Base-by-base conservation (phyloP, 148 eudicot genomes). In the Gaultheria prostrata region DNA sequence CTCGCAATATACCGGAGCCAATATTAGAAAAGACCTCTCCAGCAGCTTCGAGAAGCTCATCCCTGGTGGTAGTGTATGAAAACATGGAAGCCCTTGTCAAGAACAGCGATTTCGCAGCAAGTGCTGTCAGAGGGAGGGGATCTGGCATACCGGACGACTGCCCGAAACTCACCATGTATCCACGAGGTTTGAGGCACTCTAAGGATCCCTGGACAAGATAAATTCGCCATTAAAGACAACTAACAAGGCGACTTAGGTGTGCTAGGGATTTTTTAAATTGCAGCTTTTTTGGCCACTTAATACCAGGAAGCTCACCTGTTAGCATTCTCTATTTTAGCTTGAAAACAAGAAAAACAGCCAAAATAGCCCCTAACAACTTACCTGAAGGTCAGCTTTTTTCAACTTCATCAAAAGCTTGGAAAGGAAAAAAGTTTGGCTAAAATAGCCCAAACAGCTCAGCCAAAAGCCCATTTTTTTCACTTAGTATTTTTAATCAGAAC, bases 121-220 rank as follows among this genome's bases (percentile, higher is more conserved):
- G 87, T 56, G 92, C 92, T 28, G 98, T 89, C 85, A 93, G 12
- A 35, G 96, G 98, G 65, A 94, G 79, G 10, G 93, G 92, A 65
- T 95, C 98, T 9, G 92, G 91, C 54, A 88, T 4, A 2, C 98
- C 96, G 15, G 98, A 95, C 61, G 98, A 90, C 86, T 90, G 92
- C 69, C 98, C 96, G 30, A 88, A 94, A 71, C 75, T 75, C 85
- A 94, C 94, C 93, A 95, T 87, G 89, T 93, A 88, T 69, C 98
- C 98, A 9, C 98, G 89, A 15, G 85, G 3, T 87, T 95, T 94
- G 84, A 95, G 89, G 92, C 98, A 94, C 21, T 87, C 89, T 75
- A 95, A 81, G 50, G 98, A 95, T 82, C 98, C 95, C 98, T 95
- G 91, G 45, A 82, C 12, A 61, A 26, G 26, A 48, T 54, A 18